phyloP scores from a whole-genome alignment of 169 alveolate genomes.

The Plasmodium ovale region DNA sequence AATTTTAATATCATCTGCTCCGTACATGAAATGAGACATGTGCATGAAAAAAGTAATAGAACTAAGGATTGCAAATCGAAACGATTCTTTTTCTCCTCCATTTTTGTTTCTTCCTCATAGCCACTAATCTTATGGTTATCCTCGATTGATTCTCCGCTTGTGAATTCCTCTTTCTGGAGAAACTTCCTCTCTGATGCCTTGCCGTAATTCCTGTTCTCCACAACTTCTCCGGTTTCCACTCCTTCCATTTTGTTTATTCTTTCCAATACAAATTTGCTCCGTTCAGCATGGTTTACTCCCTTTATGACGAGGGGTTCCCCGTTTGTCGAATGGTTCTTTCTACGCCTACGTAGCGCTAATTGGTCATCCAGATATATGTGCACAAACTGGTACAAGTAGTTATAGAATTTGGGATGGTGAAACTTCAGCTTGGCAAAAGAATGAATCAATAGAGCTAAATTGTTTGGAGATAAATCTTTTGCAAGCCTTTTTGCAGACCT shows the following conservation, averaged over 20 bases:
- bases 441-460: slow-evolving; percentile 80
- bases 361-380: slow-evolving; percentile 55
- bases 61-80: slow-evolving; percentile 85
- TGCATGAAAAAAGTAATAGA: slow-evolving; percentile 70
- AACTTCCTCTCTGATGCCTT: too few species aligned
- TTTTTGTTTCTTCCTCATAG: neutral
- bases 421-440: slow-evolving; percentile 86
- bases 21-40: slow-evolving; percentile 7
- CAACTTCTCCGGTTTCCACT: neutral
- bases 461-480: slow-evolving; percentile 77
- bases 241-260: neutral
- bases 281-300: too few species aligned
- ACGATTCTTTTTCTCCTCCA: slow-evolving; percentile 11
- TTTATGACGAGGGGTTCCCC: too few species aligned
- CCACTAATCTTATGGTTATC: neutral
- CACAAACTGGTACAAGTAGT: slow-evolving; percentile 60
- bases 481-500: slow-evolving; percentile 78
- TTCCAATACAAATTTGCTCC: too few species aligned
- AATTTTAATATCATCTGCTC: slow-evolving; percentile 78
- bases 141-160: slow-evolving; percentile 26
- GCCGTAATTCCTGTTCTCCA: neutral
- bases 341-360: neutral
- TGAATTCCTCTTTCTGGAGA: too few species aligned
- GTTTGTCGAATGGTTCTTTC: neutral
- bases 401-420: slow-evolving; percentile 71